phyloP scores from a whole-genome alignment of 306 rosid genomes.

The Morella rubra region DNA sequence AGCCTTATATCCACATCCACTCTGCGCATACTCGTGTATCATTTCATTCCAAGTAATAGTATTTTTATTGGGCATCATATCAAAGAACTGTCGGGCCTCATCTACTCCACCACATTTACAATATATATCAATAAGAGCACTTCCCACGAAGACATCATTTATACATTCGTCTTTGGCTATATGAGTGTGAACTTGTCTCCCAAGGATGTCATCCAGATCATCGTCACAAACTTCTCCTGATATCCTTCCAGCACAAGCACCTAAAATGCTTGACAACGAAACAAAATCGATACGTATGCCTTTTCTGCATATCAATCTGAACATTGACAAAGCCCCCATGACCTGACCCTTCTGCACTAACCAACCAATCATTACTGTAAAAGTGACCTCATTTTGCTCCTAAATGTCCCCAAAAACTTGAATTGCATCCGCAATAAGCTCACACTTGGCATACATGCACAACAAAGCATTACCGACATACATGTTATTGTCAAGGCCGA shows the following conservation, averaged over 20 bases:
- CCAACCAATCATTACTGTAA: constrained; percentile 70
- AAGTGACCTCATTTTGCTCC: constrained; percentile 74
- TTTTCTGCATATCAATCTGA: constrained; percentile 59
- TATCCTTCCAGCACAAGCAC: constrained; percentile 52
- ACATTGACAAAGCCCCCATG: constrained; percentile 51
- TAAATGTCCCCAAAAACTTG: constrained; percentile 48
- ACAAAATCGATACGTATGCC: constrained; percentile 59
- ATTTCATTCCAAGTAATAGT: constrained; percentile 75
- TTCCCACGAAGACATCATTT: constrained; percentile 63
- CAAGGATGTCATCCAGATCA: constrained; percentile 34
- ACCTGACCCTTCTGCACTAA: constrained; percentile 45
- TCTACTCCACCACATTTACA: constrained; percentile 74
- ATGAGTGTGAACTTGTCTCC: constrained; percentile 62
- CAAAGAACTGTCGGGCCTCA: constrained; percentile 50
- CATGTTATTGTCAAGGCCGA: constrained; percentile 53
- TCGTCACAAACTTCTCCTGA: constrained; percentile 33
- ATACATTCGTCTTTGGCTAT: constrained; percentile 60
- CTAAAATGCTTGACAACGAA: constrained; percentile 59
- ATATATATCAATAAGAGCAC: constrained; percentile 72
- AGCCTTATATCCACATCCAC: constrained; percentile 65
- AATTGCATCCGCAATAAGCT: constrained; percentile 48
- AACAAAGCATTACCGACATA: constrained; percentile 61
- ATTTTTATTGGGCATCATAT: constrained; percentile 52
- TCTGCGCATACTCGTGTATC: constrained; percentile 84
- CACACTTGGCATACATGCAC: constrained; percentile 63